Percentiles rank a stretch among this genome's conserved stretches.
Evolutionary conservation across 1,139 yeast genomes (phyloP).

Genomic region (Pichia terricola): DNA sequence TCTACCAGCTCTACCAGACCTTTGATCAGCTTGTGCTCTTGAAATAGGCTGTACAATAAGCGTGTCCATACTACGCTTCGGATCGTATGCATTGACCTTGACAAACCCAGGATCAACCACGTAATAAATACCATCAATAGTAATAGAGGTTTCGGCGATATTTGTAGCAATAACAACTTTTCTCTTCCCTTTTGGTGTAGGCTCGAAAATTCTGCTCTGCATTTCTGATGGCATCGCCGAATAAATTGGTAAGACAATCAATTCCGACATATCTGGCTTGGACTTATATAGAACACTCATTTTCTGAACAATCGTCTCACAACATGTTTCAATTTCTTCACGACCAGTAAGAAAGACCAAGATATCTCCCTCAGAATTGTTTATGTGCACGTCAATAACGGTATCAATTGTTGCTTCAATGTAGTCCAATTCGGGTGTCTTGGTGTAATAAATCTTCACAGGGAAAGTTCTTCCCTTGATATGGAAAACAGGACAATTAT

Average conservation of each 20-base stretch:
- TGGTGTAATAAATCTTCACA: conserved; percentile 69
- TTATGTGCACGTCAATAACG: conserved; percentile 70
- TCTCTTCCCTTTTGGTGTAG: conserved; percentile 60
- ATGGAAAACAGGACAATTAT: conserved; percentile 66
- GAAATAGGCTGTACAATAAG: conserved; percentile 67
- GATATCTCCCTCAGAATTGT: conserved; percentile 75
- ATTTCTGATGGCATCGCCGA: conserved; percentile 67
- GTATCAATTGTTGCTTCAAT: conserved; percentile 73
- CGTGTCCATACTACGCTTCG: conserved; percentile 70
- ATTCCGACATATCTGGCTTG: conserved; percentile 54
- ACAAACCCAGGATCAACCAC: conserved; percentile 80
- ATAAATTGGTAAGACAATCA: conserved; percentile 81
- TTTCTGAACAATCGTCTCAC: conserved; percentile 62
- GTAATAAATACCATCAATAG: conserved; percentile 69
- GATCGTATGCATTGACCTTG: conserved; percentile 66
- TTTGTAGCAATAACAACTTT: conserved; percentile 74
- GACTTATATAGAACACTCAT: conserved; percentile 41
- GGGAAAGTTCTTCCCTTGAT: conserved; percentile 91
- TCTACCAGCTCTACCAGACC: conserved; percentile 82
- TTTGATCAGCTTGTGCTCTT: conserved; percentile 74
- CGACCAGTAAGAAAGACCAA: conserved; percentile 83
- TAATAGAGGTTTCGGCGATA: conserved; percentile 74
- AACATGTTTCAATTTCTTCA: conserved; percentile 86
- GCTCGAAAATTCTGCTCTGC: conserved; percentile 65
- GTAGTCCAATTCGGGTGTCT: conserved; percentile 79